Percentiles rank a stretch among this genome's conserved stretches.
These are phyloP conservation scores for Daphne laureola DNA, from an alignment of 441 rosid genomes.

Conservation along the genomic window DNA sequence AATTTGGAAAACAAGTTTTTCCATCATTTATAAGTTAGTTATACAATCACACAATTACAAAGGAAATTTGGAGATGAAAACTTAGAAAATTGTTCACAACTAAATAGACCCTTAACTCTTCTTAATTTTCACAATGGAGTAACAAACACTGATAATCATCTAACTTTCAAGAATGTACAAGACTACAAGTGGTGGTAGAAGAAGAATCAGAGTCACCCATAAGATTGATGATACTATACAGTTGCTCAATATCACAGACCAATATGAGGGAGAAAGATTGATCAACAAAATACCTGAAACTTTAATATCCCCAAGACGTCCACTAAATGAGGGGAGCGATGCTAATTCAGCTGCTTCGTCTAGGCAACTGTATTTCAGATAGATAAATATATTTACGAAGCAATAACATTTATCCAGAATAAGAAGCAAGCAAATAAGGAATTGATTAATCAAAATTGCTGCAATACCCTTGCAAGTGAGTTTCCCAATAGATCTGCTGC, in stretches of 20 bases:
- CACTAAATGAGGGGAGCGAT: conserved; percentile 53
- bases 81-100: too few species aligned
- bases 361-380: conserved; percentile 59
- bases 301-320: conserved; percentile 38
- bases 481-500: conserved; percentile 78
- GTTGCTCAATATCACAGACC: too few species aligned
- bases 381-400: conserved; percentile 12
- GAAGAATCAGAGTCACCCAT: neutral
- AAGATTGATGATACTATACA: too few species aligned
- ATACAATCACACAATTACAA: too few species aligned
- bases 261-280: neutral
- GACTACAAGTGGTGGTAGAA: conserved; percentile 5
- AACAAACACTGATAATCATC: neutral
- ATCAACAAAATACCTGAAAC: conserved; percentile 44
- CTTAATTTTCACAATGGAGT: too few species aligned
- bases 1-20: too few species aligned
- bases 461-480: conserved; percentile 60
- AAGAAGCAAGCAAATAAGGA: neutral
- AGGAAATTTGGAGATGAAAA: too few species aligned
- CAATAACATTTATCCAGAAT: conserved; percentile 1
- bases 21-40: too few species aligned
- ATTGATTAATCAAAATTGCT: conserved; percentile 5
- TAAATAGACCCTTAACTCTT: too few species aligned
- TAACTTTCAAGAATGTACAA: neutral
- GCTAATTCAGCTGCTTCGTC: conserved; percentile 80